Conservation (phyloP, 768 basidiomycete species). For the Pulveroboletus sp. region DNA sequence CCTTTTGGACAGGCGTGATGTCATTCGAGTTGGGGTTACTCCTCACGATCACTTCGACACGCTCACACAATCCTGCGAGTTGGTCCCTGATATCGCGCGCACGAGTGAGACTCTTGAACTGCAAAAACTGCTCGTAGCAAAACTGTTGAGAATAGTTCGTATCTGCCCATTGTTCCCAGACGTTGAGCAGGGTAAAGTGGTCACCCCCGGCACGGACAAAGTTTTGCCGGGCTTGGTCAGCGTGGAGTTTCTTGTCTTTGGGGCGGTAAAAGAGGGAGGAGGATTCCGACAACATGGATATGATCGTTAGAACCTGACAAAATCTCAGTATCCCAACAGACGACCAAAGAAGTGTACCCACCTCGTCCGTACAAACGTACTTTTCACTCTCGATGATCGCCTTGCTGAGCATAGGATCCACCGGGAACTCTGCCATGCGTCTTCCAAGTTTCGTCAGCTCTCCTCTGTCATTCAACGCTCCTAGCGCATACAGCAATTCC, state of each 20-base stretch:
- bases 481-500: constrained; percentile 91
- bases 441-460: constrained; percentile 97
- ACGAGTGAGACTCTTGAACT: constrained; percentile 90
- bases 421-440: constrained; percentile 98
- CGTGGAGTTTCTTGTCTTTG: constrained; percentile 97
- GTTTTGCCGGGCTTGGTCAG: constrained; percentile 96
- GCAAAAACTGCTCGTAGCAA: constrained; percentile 93
- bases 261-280: constrained; percentile 94
- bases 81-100: constrained; percentile 97
- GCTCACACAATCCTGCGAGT: constrained; percentile 91
- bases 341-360: constrained; percentile 32
- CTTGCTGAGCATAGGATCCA: constrained; percentile 97
- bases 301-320: constrained; percentile 85
- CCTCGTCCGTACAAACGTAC: constrained; percentile 95
- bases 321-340: background rate
- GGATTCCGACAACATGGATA: constrained; percentile 95
- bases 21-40: constrained; percentile 92
- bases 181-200: constrained; percentile 95
- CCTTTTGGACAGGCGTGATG: constrained; percentile 91
- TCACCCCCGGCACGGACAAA: constrained; percentile 95
- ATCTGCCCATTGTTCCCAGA: constrained; percentile 99
- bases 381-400: constrained; percentile 94
- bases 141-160: constrained; percentile 96
- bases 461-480: constrained; percentile 93
- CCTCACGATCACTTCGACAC: constrained; percentile 89